Evolutionary conservation across 345 rosid species (phyloP).

Genomic region (Acer negundo): DNA sequence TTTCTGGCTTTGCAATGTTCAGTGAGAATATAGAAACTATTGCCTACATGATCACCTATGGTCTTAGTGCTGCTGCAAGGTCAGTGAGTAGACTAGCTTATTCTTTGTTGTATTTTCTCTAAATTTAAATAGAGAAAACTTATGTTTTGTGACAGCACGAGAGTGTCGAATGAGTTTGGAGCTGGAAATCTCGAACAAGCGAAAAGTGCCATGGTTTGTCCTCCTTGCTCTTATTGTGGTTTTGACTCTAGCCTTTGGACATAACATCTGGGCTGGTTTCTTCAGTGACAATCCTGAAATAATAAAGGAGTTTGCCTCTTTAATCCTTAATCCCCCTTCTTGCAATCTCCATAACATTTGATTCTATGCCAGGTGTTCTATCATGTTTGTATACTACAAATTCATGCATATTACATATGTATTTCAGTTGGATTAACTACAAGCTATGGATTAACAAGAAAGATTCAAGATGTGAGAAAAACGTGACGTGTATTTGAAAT

Average conservation of each 20-base stretch:
- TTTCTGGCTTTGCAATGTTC: not conserved
- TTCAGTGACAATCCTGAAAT: conserved; percentile 50
- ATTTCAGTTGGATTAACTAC: too few relatives aligned
- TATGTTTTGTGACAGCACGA: conserved; percentile 47
- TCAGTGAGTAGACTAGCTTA: conserved; percentile 23
- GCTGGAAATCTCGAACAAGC: conserved; percentile 52
- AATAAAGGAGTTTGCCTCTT: conserved; percentile 43
- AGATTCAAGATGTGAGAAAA: too few relatives aligned
- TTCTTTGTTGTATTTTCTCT: not conserved
- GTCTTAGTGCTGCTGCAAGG: conserved; percentile 88
- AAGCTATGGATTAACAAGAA: too few relatives aligned
- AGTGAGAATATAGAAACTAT: conserved; percentile 63
- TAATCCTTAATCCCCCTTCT: conserved; percentile 70
- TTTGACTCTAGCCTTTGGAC: conserved; percentile 48
- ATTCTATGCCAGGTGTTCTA: conserved; percentile 63
- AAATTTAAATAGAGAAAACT: not conserved
- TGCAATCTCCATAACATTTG: conserved; percentile 53
- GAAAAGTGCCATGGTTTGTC: conserved; percentile 46
- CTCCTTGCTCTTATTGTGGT: conserved; percentile 51
- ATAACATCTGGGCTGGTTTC: conserved; percentile 59
- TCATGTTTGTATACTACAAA: conserved; percentile 43
- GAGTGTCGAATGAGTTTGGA: conserved; percentile 83
- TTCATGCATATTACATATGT: not conserved
- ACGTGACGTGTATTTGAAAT: too few relatives aligned
- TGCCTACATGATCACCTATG: conserved; percentile 68